Evolutionary conservation across 1,139 yeast species (phyloP).

Genomic region (Saccharomyces uvarum): DNA sequence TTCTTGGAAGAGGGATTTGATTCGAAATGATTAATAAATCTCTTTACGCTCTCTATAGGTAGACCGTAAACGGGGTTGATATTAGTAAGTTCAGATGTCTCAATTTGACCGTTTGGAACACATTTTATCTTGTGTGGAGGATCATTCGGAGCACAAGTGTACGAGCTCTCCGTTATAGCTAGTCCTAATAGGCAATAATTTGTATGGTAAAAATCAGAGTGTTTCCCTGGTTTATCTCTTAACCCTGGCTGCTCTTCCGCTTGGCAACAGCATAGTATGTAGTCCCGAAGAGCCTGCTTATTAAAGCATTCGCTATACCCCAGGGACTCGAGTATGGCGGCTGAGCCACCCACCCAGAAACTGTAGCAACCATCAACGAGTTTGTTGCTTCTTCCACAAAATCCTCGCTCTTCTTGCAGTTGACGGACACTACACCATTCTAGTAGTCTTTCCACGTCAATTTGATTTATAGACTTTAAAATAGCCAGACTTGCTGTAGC

Average conservation of each 20-base stretch:
- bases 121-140: slow-evolving; percentile 20
- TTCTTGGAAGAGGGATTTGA: neutral
- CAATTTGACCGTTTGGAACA: slow-evolving; percentile 10
- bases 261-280: slow-evolving; percentile 74
- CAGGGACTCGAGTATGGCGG: slow-evolving; percentile 44
- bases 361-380: slow-evolving; percentile 94
- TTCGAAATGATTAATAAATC: slow-evolving; percentile 23
- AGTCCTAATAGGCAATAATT: slow-evolving; percentile 78
- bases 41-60: slow-evolving; percentile 32
- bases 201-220: slow-evolving; percentile 83
- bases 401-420: slow-evolving; percentile 67
- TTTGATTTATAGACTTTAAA: slow-evolving; percentile 28
- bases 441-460: slow-evolving; percentile 39
- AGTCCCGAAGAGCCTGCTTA: slow-evolving; percentile 51
- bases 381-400: slow-evolving; percentile 84
- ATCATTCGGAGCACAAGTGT: slow-evolving; percentile 22
- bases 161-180: slow-evolving; percentile 51
- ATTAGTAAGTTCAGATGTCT: slow-evolving; percentile 23
- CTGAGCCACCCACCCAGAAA: slow-evolving; percentile 88
- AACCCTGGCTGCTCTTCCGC: slow-evolving; percentile 57
- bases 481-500: slow-evolving; percentile 63
- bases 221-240: slow-evolving; percentile 77
- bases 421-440: slow-evolving; percentile 73
- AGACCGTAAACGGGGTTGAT: slow-evolving; percentile 64
- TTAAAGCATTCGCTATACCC: slow-evolving; percentile 37